Conservation (phyloP, 352 stramenopile genomes). For the Pythium plurisporium region DNA sequence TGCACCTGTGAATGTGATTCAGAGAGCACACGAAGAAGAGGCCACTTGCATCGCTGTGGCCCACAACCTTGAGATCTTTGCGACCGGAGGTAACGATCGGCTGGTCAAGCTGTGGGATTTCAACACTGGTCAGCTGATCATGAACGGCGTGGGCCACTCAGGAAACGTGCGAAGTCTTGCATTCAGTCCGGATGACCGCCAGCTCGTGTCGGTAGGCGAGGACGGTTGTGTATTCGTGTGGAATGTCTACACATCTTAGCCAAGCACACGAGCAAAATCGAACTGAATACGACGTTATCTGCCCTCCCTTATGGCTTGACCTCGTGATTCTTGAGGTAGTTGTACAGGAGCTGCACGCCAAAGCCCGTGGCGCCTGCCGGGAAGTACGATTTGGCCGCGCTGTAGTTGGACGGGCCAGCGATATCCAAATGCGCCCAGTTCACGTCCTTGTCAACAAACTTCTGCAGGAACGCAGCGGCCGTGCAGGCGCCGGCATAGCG, state of each 20-base stretch:
- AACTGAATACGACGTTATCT: too few relatives aligned
- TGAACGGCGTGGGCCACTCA: conserved; percentile 78
- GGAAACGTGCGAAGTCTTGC: conserved; percentile 62
- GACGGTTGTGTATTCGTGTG: conserved; percentile 92
- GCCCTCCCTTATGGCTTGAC: conserved; percentile 22
- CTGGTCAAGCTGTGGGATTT: conserved; percentile 89
- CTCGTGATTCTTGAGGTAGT: conserved; percentile 76
- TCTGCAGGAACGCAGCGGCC: conserved; percentile 84
- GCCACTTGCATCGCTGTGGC: conserved; percentile 87
- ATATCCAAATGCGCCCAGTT: conserved; percentile 90
- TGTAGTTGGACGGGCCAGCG: conserved; percentile 83
- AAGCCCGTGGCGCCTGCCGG: conserved; percentile 83
- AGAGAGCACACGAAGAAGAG: conserved; percentile 78
- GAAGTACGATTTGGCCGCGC: conserved; percentile 76
- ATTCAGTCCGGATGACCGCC: conserved; percentile 90
- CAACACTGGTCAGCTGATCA: conserved; percentile 47
- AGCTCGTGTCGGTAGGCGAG: conserved; percentile 88
- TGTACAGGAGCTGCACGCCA: conserved; percentile 85
- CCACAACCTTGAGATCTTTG: conserved; percentile 79
- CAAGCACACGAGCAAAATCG: not conserved
- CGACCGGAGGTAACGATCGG: conserved; percentile 83
- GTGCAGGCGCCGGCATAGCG: conserved; percentile 81
- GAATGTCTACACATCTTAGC: conserved; percentile 78
- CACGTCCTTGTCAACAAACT: conserved; percentile 85
- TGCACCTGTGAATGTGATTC: conserved; percentile 71